phyloP scores from a whole-genome alignment of 768 basidiomycete species.

The Tylopilus sp. region DNA sequence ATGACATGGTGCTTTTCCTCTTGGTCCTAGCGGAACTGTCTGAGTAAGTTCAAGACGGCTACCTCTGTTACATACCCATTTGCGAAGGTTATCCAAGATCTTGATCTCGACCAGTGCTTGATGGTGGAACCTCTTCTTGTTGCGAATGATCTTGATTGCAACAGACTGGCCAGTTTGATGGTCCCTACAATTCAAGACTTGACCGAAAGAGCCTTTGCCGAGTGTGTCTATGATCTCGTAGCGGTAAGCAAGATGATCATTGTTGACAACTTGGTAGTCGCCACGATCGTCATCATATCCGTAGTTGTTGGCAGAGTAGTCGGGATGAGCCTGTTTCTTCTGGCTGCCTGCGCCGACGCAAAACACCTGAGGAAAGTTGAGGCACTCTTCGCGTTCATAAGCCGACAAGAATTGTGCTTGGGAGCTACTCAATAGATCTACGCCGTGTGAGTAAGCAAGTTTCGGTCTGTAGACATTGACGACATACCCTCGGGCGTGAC shows the following conservation, averaged over 20 bases:
- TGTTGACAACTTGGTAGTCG: constrained; percentile 87
- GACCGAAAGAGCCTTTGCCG: constrained; percentile 98
- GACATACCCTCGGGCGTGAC: constrained; percentile 67
- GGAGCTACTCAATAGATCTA: constrained; percentile 63
- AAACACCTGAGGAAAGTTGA: constrained; percentile 83
- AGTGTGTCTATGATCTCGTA: constrained; percentile 91
- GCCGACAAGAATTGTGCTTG: constrained; percentile 75
- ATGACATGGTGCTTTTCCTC: constrained; percentile 98
- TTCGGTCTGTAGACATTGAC: neutral
- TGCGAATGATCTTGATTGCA: constrained; percentile 98
- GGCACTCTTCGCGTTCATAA: constrained; percentile 88
- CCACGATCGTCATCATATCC: constrained; percentile 98
- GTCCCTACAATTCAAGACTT: constrained; percentile 93
- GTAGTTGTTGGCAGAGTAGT: constrained; percentile 78
- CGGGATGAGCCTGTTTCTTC: constrained; percentile 78
- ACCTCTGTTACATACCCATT: constrained; percentile 74
- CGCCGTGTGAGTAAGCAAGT: constrained; percentile 7
- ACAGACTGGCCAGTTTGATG: constrained; percentile 95
- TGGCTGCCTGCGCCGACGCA: constrained; percentile 74
- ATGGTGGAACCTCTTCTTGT: constrained; percentile 98
- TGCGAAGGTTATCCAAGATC: constrained; percentile 91
- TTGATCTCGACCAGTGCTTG: constrained; percentile 99
- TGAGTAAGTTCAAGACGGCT: neutral
- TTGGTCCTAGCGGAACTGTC: constrained; percentile 63
- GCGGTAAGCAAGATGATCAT: constrained; percentile 95